phyloP scores from a whole-genome alignment of 345 rosid species.

The Eucalyptus microcorys region DNA sequence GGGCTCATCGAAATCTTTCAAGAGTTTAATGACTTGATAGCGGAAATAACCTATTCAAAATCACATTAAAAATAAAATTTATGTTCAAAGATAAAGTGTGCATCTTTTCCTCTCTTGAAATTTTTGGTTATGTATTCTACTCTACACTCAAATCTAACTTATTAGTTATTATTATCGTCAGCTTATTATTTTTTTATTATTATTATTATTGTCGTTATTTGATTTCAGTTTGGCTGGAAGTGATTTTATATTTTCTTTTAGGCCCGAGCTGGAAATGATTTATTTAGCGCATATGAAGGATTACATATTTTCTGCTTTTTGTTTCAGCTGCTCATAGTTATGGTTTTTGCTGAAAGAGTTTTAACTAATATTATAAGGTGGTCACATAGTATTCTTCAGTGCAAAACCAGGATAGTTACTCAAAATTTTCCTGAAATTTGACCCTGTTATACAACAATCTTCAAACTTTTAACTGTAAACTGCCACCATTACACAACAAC shows the following conservation, averaged over 20 bases:
- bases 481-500: not conserved
- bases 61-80: not conserved
- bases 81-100: not conserved
- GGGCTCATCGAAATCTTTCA: not conserved
- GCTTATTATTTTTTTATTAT: not conserved
- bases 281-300: not conserved
- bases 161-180: too few relatives aligned
- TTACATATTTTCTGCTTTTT: not conserved
- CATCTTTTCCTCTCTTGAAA: not conserved
- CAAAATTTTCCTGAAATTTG: not conserved
- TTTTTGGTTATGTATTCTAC: not conserved
- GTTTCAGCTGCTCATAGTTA: not conserved
- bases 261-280: not conserved
- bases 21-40: not conserved
- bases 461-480: not conserved
- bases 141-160: not conserved
- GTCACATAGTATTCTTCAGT: not conserved
- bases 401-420: not conserved
- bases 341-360: not conserved
- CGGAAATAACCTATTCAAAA: not conserved
- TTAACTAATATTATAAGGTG: not conserved
- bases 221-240: not conserved
- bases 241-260: too few relatives aligned
- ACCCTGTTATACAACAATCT: not conserved
- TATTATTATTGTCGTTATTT: too few relatives aligned